Evolutionary conservation across 2,329 filamentous ascomycete genomes (phyloP).

Genomic region (Seiridium cupressi): DNA sequence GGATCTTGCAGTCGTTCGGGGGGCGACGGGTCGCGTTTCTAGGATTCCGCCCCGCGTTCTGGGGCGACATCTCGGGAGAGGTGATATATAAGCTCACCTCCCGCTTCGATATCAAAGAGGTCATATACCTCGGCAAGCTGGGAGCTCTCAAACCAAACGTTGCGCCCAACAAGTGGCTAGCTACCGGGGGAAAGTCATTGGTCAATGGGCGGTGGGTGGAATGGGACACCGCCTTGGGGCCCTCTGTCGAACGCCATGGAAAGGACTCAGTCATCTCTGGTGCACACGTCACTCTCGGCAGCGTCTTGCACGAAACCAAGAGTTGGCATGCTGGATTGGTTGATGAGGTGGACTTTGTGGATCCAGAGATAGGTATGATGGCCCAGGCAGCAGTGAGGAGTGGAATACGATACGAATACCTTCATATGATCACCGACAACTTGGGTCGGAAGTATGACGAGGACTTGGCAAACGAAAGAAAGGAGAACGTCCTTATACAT

Average conservation of each 20-base stretch:
- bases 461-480: conserved; percentile 13
- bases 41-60: conserved; percentile 12
- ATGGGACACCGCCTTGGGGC: conserved; percentile 5
- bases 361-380: conserved; percentile 15
- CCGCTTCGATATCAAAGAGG: conserved; percentile 4
- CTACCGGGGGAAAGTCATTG: conserved; percentile 7
- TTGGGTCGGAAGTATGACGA: conserved; percentile 12
- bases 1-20: conserved; percentile 8
- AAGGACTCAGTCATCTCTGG: conserved; percentile 3
- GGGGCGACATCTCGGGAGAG: conserved; percentile 13
- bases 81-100: conserved; percentile 10
- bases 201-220: conserved; percentile 8
- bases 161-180: conserved; percentile 11
- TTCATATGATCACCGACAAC: conserved; percentile 13
- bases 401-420: conserved; percentile 8
- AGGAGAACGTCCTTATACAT: conserved; percentile 6
- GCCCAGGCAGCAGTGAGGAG: conserved; percentile 10
- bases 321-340: conserved; percentile 10
- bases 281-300: conserved; percentile 9
- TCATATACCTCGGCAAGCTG: conserved; percentile 13
- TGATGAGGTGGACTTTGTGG: conserved; percentile 11
- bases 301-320: conserved; percentile 13
- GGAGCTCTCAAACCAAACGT: conserved; percentile 9
- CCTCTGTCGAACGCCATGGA: conserved; percentile 4
- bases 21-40: conserved; percentile 10